Conservation (phyloP, 495 filamentous ascomycete genomes). For the Hapsidospora chrysogenum region DNA sequence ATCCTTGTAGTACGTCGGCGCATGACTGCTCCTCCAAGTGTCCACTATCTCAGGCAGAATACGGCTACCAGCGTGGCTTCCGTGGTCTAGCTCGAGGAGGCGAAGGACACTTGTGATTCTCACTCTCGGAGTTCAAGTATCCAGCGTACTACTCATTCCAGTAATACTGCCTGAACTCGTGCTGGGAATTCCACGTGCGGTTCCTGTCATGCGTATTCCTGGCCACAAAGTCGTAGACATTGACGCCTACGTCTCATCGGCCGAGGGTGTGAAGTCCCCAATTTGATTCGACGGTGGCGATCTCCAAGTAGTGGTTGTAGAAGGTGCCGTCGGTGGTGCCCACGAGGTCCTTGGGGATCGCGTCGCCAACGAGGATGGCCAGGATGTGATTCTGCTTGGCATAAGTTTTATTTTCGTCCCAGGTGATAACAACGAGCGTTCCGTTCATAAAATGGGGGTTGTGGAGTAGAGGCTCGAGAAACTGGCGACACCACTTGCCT, state of each 20-base stretch:
- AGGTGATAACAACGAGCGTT: conserved; percentile 50
- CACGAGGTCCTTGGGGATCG: conserved; percentile 36
- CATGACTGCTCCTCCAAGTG: conserved; percentile 14
- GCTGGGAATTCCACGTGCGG: not conserved
- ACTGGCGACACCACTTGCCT: conserved; percentile 37
- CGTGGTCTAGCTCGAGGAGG: conserved; percentile 9
- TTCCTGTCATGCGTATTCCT: conserved; percentile 17
- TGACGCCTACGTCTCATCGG: conserved; percentile 36
- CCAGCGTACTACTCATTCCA: conserved; percentile 31
- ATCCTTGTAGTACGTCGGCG: conserved; percentile 19
- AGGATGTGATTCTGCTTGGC: conserved; percentile 22
- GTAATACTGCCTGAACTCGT: conserved; percentile 5
- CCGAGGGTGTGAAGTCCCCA: conserved; percentile 28
- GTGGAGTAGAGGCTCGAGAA: conserved; percentile 43
- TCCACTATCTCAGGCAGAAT: conserved; percentile 20
- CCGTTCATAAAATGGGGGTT: conserved; percentile 52
- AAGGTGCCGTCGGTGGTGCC: conserved; percentile 47
- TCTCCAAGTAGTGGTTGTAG: conserved; percentile 56
- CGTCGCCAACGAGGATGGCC: conserved; percentile 38
- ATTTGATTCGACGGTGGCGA: conserved; percentile 49
- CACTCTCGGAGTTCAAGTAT: conserved; percentile 18
- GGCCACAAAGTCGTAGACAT: conserved; percentile 32
- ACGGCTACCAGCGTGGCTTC: conserved; percentile 15
- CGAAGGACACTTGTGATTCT: conserved; percentile 10
- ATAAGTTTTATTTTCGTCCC: conserved; percentile 50